A percentile compares a stretch with the other conserved stretches of the same genome.
phyloP scores from a whole-genome alignment of 2,329 filamentous ascomycete species.

The Didymella arachidicola region DNA sequence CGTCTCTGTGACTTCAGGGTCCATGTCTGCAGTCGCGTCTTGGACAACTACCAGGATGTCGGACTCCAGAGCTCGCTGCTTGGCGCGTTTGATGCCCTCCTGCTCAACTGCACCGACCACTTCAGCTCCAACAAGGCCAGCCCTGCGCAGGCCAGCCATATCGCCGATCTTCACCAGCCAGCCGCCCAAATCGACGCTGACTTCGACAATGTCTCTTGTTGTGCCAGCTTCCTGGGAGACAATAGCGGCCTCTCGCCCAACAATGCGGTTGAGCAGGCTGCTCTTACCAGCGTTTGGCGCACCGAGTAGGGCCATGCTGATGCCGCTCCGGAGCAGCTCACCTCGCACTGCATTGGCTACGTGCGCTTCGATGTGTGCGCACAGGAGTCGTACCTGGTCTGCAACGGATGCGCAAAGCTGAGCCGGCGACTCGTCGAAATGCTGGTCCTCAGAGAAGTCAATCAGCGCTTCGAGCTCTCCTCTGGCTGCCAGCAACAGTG shows the following conservation, averaged over 20 bases:
- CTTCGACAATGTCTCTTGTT: constrained; percentile 92
- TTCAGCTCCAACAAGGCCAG: constrained; percentile 38
- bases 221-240: constrained; percentile 93
- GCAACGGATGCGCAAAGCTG: constrained; percentile 76
- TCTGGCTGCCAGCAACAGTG: constrained; percentile 77
- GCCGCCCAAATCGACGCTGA: constrained; percentile 85
- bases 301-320: constrained; percentile 84
- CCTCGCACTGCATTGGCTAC: constrained; percentile 79
- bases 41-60: constrained; percentile 82
- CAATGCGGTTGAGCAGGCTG: constrained; percentile 86
- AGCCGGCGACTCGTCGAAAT: constrained; percentile 87
- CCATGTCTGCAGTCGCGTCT: constrained; percentile 72
- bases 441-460: constrained; percentile 96
- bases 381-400: constrained; percentile 67
- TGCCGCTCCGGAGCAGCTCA: constrained; percentile 84
- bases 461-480: constrained; percentile 95
- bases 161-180: constrained; percentile 95
- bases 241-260: constrained; percentile 92
- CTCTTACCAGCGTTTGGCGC: constrained; percentile 96
- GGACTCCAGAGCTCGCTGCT: constrained; percentile 79
- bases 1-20: constrained; percentile 66
- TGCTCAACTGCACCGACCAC: constrained; percentile 77
- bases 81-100: constrained; percentile 89
- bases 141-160: constrained; percentile 82
- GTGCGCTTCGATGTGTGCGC: constrained; percentile 71